phyloP scores from a whole-genome alignment of 371 early-diverging fungal genomes.

The Blakeslea trispora region DNA sequence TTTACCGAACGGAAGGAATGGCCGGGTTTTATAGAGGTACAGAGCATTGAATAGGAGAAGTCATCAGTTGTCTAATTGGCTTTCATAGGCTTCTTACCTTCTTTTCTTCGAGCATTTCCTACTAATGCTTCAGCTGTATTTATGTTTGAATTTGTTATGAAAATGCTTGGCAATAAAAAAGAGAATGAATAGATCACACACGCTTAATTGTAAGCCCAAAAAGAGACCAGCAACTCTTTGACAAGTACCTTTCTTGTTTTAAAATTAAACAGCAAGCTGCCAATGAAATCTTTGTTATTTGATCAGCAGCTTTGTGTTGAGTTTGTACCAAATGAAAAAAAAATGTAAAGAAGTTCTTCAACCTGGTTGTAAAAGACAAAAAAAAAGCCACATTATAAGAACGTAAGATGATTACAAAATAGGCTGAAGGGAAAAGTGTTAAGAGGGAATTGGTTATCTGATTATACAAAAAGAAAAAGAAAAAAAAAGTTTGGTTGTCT shows the following conservation, averaged over 20 bases:
- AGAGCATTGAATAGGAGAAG: neutral
- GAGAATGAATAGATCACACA: conserved; percentile 4
- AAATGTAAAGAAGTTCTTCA: no score
- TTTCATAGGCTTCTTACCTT: conserved; percentile 74
- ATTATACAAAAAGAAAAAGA: neutral
- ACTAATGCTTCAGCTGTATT: conserved; percentile 89
- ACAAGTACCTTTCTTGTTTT: no score
- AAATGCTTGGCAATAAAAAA: conserved; percentile 24
- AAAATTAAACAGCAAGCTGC: no score
- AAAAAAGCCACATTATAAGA: no score
- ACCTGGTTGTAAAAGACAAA: neutral
- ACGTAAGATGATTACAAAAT: no score
- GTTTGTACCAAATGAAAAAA: no score
- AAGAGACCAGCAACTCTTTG: no score
- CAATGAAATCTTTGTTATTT: no score
- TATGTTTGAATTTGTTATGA: conserved; percentile 74
- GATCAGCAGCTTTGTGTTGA: no score
- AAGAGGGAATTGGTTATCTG: neutral
- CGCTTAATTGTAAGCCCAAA: no score
- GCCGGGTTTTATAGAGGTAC: conserved; percentile 72
- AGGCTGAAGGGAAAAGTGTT: neutral
- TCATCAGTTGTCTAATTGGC: neutral
- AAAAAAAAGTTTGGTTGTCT: no score
- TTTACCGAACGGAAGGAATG: conserved; percentile 67
- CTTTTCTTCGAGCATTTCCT: conserved; percentile 88